These are phyloP conservation scores for Aechmea fasciata DNA, from an alignment of 176 grass and related monocot species.

Conservation along the genomic window DNA sequence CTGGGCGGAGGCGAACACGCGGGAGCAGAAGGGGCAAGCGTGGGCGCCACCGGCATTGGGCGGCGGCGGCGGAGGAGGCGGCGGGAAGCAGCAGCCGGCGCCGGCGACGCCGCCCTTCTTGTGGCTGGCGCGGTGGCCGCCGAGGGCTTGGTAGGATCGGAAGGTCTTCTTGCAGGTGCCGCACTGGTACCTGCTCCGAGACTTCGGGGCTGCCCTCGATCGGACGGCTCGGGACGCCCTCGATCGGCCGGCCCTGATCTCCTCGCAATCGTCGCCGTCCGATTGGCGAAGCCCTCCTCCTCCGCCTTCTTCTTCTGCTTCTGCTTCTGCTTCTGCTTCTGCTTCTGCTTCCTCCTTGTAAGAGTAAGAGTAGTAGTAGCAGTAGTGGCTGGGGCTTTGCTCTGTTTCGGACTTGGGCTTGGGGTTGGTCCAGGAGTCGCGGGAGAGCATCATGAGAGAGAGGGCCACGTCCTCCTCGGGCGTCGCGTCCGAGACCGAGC, in stretches of 20 bases:
- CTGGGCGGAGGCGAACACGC: conserved; percentile 56
- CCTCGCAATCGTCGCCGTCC: background rate
- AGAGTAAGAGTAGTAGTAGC: background rate
- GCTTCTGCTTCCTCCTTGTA: no score
- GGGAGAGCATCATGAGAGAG: conserved; percentile 61
- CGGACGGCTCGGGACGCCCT: background rate
- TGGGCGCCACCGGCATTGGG: conserved; percentile 23
- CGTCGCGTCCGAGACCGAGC: conserved; percentile 66
- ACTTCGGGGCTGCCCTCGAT: conserved; percentile 9
- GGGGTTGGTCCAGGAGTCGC: conserved; percentile 50
- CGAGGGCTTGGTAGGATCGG: conserved; percentile 69
- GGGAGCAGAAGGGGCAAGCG: conserved; percentile 46
- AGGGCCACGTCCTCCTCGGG: conserved; percentile 57
- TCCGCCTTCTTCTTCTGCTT: no score
- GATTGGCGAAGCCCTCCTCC: no score
- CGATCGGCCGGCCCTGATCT: background rate
- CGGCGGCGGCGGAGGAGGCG: conserved; percentile 2
- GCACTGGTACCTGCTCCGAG: conserved; percentile 46
- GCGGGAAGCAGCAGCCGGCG: conserved; percentile 10
- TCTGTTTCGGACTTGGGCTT: conserved; percentile 24
- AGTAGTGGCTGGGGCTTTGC: conserved; percentile 13
- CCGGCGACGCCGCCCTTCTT: conserved; percentile 31
- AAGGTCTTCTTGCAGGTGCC: conserved; percentile 55
- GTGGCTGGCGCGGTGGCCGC: conserved; percentile 54
- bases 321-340: no score